Base-by-base conservation (phyloP, 2,329 filamentous ascomycete genomes). In the Bipolaris victoriae region DNA sequence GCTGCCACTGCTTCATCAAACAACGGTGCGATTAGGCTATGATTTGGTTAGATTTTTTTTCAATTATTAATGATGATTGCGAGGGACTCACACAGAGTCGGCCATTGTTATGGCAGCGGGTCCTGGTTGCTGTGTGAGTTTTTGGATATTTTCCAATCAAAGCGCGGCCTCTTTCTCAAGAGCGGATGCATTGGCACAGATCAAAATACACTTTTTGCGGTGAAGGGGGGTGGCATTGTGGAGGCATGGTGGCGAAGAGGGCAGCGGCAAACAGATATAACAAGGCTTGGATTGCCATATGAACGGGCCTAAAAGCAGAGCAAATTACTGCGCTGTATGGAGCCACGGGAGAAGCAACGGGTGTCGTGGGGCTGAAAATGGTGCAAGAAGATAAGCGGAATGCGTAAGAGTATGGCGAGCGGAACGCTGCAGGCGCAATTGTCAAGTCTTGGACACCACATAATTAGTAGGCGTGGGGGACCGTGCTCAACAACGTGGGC, bases 281-380 rank as follows among this genome's bases (percentile, higher is more conserved):
- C 57, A 47, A 58, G 46, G 41, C 49, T 60, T 50, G 52, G 48
- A 41, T 41, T 37, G 49, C 36, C 20, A 31, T 41, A 48, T 49
- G 53, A 24, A 44, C 50, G 41, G 48, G 22, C 43, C 29, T 47
- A 48, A 55, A 59, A 64, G 50, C 36, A 51, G 59, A 59, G 62
- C 60, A 59, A 43, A 49, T 61, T 53, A 48, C 49, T 54, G 46
- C 35, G 44, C 44, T 53, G 53, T 58, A 63, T 62, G 61, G 58
- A 62, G 60, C 41, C 56, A 62, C 60, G 59, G 61, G 55, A 58
- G 53, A 52, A 62, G 46, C 55, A 63, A 57, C 53, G 52, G 63
- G 55, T 45, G 57, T 65, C 68, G 68, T 71, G 68, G 70, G 70
- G 69, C 69, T 63, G 57, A 60, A 13, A 31, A 64, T 56, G 52